These are phyloP conservation scores for Turritis glabra DNA, from an alignment of 345 rosid species.

Conservation along the genomic window DNA sequence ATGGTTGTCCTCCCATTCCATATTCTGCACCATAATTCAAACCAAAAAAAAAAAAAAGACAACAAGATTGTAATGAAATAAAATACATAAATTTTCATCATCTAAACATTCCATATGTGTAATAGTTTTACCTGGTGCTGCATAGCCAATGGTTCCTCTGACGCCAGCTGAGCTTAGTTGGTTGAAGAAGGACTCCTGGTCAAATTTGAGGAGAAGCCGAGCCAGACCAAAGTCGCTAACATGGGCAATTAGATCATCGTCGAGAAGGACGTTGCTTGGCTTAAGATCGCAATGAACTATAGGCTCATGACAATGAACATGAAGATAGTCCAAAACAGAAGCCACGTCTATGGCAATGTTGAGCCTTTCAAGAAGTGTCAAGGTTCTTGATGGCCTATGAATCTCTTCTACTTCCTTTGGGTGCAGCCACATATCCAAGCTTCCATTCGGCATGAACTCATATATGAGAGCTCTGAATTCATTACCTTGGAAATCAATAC, in stretches of 20 bases:
- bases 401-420: neutral
- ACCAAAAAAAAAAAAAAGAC: too few relatives aligned
- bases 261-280: constrained; percentile 15
- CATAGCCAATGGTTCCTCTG: constrained; percentile 25
- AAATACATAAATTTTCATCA: neutral
- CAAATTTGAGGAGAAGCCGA: neutral
- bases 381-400: neutral
- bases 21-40: constrained; percentile 30
- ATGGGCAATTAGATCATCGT: neutral
- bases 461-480: constrained; percentile 44
- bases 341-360: constrained; percentile 33
- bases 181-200: neutral
- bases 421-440: constrained; percentile 40
- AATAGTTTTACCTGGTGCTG: constrained; percentile 23
- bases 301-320: neutral
- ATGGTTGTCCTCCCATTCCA: constrained; percentile 38
- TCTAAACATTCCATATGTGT: neutral
- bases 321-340: constrained; percentile 23
- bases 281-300: constrained; percentile 25
- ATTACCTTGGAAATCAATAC: neutral
- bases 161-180: neutral
- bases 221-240: constrained; percentile 36
- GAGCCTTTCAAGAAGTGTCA: constrained; percentile 38
- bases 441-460: constrained; percentile 26
- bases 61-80: neutral